Percentiles rank a stretch among this genome's conserved stretches.
Evolutionary conservation across 106 monocot genomes (phyloP).

Genomic region (Agapanthus africanus): DNA sequence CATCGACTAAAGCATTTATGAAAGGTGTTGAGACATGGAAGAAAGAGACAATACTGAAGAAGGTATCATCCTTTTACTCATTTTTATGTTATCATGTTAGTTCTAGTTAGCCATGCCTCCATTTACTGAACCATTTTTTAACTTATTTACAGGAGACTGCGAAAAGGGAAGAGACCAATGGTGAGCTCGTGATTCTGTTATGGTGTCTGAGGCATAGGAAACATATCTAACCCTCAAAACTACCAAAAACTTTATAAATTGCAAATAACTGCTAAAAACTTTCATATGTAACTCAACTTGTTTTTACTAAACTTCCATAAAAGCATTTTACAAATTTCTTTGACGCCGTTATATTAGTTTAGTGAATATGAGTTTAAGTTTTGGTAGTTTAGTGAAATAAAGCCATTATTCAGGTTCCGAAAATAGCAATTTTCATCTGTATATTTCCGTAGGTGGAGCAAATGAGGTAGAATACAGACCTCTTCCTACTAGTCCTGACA

Average conservation of each 20-base stretch:
- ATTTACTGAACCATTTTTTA: not conserved
- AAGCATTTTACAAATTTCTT: too few relatives aligned
- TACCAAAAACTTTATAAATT: not conserved
- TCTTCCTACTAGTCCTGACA: slow-evolving; percentile 43
- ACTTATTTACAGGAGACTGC: slow-evolving; percentile 46
- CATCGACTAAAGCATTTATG: slow-evolving; percentile 68
- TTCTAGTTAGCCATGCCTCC: not conserved
- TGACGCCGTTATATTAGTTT: too few relatives aligned
- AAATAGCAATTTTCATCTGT: not conserved
- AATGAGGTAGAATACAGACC: slow-evolving; percentile 43
- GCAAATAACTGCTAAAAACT: not conserved
- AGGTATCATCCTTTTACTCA: slow-evolving; percentile 17
- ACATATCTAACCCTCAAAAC: slow-evolving; percentile 2
- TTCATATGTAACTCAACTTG: too few relatives aligned
- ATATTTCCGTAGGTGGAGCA: not conserved
- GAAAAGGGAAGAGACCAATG: slow-evolving; percentile 19
- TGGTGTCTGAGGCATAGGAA: not conserved
- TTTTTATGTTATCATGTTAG: not conserved
- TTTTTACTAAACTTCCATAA: too few relatives aligned
- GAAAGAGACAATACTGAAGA: slow-evolving; percentile 70
- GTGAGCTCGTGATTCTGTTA: slow-evolving; percentile 19
- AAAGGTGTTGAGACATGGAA: slow-evolving; percentile 84
- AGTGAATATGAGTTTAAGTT: too few relatives aligned
- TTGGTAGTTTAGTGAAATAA: too few relatives aligned
- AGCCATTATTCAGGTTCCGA: too few relatives aligned